Evolutionary conservation across 2,329 filamentous ascomycete species (phyloP).

Genomic region (Chalaropsis ovoidea): DNA sequence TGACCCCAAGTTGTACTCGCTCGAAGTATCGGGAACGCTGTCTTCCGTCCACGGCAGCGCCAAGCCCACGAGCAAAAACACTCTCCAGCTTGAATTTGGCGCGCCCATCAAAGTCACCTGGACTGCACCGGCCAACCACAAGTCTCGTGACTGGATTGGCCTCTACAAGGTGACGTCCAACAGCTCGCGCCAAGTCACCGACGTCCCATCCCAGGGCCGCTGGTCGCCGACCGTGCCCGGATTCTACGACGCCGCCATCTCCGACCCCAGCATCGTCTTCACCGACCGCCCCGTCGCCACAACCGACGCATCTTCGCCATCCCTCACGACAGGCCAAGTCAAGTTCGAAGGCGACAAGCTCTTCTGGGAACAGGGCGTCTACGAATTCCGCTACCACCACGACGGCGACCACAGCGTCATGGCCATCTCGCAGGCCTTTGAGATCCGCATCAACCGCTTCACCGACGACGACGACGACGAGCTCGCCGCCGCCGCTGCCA

Average conservation of each 20-base stretch:
- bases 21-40: constrained; percentile 60
- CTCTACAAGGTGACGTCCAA: constrained; percentile 96
- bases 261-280: constrained; percentile 65
- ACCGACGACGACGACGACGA: constrained; percentile 60
- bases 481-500: not conserved
- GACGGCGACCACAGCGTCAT: constrained; percentile 86
- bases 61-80: constrained; percentile 42
- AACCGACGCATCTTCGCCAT: constrained; percentile 40
- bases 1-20: constrained; percentile 67
- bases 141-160: constrained; percentile 88
- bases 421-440: constrained; percentile 86
- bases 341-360: constrained; percentile 85
- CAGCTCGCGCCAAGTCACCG: constrained; percentile 69
- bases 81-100: constrained; percentile 76
- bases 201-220: constrained; percentile 73
- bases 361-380: constrained; percentile 94
- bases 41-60: constrained; percentile 34
- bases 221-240: constrained; percentile 76
- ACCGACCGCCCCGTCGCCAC: constrained; percentile 50
- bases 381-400: constrained; percentile 96
- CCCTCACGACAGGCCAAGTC: constrained; percentile 66
- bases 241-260: constrained; percentile 62
- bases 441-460: constrained; percentile 73
- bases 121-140: constrained; percentile 79
- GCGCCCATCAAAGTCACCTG: constrained; percentile 81